Percentiles rank a stretch among this genome's conserved stretches.
These are phyloP conservation scores for Salix suchowensis DNA, from an alignment of 345 rosid genomes.

Conservation along the genomic window DNA sequence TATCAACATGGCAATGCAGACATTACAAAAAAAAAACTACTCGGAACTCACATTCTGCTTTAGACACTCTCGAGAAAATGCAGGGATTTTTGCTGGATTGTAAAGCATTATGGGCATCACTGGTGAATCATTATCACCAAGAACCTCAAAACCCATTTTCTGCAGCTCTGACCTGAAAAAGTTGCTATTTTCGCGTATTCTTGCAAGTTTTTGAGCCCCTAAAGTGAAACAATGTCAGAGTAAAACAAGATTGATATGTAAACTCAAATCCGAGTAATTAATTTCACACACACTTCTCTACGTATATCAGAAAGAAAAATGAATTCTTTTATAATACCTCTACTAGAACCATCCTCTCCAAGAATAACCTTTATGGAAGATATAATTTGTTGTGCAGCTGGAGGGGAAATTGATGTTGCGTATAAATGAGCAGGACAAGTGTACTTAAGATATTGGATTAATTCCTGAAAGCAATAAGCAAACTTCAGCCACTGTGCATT, in stretches of 20 bases:
- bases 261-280: background rate
- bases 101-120: constrained; percentile 98
- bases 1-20: background rate
- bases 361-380: constrained; percentile 83
- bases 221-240: background rate
- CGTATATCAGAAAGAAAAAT: background rate
- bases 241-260: background rate
- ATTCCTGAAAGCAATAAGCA: constrained; percentile 45
- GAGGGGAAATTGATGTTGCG: constrained; percentile 92
- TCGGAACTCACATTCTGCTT: constrained; percentile 50
- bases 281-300: background rate
- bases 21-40: background rate
- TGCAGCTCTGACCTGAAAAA: constrained; percentile 84
- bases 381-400: constrained; percentile 82
- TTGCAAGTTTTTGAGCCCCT: constrained; percentile 91
- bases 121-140: constrained; percentile 98
- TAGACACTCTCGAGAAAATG: constrained; percentile 90
- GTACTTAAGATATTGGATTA: constrained; percentile 64
- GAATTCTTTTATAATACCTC: constrained; percentile 43
- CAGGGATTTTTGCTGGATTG: constrained; percentile 92
- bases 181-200: constrained; percentile 92
- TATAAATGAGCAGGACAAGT: constrained; percentile 89
- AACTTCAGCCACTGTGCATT: background rate
- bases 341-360: constrained; percentile 91
- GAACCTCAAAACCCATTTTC: constrained; percentile 95